Base-by-base conservation (phyloP, 2,329 filamentous ascomycete species). In the Scolecobasidium constrictum region DNA sequence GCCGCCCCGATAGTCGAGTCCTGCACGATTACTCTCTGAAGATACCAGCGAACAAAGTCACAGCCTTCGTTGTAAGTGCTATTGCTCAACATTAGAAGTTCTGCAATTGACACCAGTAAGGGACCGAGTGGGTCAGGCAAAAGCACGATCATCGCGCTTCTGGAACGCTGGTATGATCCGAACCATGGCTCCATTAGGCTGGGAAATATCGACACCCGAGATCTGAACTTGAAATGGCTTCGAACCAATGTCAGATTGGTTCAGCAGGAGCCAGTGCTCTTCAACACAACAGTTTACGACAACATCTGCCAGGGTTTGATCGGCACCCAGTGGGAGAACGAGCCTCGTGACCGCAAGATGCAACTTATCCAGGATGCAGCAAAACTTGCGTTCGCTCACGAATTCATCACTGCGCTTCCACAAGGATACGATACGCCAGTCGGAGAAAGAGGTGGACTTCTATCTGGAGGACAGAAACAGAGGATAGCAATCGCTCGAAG, bases 401-500 rank as follows among this genome's bases (percentile, higher is more conserved):
- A 61, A 23, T 62, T 62, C 43, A 46, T 62, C 12, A 51, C 54
- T 19, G 49, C 52, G 17, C 52, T 63, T 5, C 57, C 60, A 4
- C 48, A 62, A 35, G 59, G 59, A 5, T 46, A 38, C 31, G 13
- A 40, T 16, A 40, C 43, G 15, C 13, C 20, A 16, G 35, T 46
- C 13, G 45, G 43, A 17, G 45, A 43, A 15, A 18, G 34, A 13
- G 36, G 18, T 19, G 22, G 22, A 15, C 33, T 33, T 17, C 36
- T 43, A 18, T 43, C 70, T 37, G 75, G 76, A 42, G 64, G 62
- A 1, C 76, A 81, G 52, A 69, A 73, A 39, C 77, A 81, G 51
- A 64, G 76, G 5, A 64, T 81, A 40, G 73, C 73, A 5, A 62
- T 80, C 4, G 75, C 77, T 1, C 62, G 75, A 17, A 58, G 58